Base-by-base conservation (phyloP, 148 eudicot genomes). In the Amaranthus cruentus region DNA sequence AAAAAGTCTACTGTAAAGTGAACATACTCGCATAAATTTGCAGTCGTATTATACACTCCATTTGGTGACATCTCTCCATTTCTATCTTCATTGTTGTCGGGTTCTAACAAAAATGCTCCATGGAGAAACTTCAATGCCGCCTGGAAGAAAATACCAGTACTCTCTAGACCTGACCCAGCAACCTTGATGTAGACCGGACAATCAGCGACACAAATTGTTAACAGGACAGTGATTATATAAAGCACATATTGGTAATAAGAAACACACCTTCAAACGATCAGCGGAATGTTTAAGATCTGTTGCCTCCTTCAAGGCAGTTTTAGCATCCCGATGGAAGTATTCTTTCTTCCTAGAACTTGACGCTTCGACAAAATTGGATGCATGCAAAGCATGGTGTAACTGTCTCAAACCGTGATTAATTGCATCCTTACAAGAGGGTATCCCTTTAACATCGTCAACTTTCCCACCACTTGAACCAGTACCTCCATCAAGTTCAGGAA, bases 81-180 rank as follows among this genome's bases (percentile, higher is more conserved):
- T 55, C 79, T 77, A 59, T 61, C 72, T 75, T 76, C 86, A 72
- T 28, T 62, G 69, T 79, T 76, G 67, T 72, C 79, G 63, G 81
- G 76, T 76, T 85, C 88, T 58, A 81, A n/a, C 73, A 83, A 73
- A 5, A 83, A 81, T 48, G 88, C 88, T 51, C 86, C 84, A 21
- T 83, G 79, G 74, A 85, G 84, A 76, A 83, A 85, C 77, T 85
- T 85, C 79, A 85, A 69, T 12, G 86, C 84, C 13, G 88, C 86
- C 73, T 85, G 86, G 79, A 85, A 83, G 71, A 81, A 83, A 53
- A 83, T 78, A 55, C 73, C 73, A 4, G 88, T 76, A 75, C 86
- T 83, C 52, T 67, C 74, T 60, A 69, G 72, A 8, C 79, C 80
- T 71, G 81, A 80, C 44, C 83, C 83, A 70, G 78, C 73, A 69